Percentiles rank a stretch among this genome's conserved stretches.
phyloP scores from a whole-genome alignment of 768 basidiomycete species.

The Phylloporus sp. region DNA sequence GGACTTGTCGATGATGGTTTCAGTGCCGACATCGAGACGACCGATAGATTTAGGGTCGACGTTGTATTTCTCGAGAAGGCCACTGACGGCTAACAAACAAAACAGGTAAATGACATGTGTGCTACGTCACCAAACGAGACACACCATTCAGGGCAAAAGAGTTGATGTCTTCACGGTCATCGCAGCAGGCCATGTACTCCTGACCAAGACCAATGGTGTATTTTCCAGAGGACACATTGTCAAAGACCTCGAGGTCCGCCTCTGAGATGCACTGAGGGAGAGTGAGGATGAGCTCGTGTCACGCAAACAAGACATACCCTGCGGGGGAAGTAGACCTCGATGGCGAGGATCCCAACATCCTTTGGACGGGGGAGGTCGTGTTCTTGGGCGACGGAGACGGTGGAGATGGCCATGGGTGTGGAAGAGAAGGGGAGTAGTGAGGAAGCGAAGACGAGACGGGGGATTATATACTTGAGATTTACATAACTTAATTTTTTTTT shows the following conservation, averaged over 20 bases:
- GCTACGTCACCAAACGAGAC: slow-evolving; percentile 19
- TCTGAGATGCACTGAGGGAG: slow-evolving; percentile 83
- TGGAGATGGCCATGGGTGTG: slow-evolving; percentile 28
- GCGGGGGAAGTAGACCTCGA: slow-evolving; percentile 94
- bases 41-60: slow-evolving; percentile 96
- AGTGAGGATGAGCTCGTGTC: slow-evolving; percentile 8
- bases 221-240: slow-evolving; percentile 92
- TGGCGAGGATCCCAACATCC: slow-evolving; percentile 91
- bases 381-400: slow-evolving; percentile 7
- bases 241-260: slow-evolving; percentile 89
- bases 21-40: slow-evolving; percentile 96
- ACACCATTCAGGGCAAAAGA: slow-evolving; percentile 91
- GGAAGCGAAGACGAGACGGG: neutral
- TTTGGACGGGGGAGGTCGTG: slow-evolving; percentile 56
- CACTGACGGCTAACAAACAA: slow-evolving; percentile 66
- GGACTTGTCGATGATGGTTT: slow-evolving; percentile 99
- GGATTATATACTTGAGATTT: slow-evolving; percentile 9
- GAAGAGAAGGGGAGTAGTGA: neutral
- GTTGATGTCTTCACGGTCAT: slow-evolving; percentile 99
- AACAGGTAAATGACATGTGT: neutral
- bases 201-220: slow-evolving; percentile 99
- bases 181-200: slow-evolving; percentile 97
- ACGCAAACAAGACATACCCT: slow-evolving; percentile 50
- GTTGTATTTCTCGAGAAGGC: slow-evolving; percentile 89
- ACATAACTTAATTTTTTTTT: slow-evolving; percentile 22